phyloP scores from a whole-genome alignment of 2,329 filamentous ascomycete genomes.

The Anthostomella pinea region DNA sequence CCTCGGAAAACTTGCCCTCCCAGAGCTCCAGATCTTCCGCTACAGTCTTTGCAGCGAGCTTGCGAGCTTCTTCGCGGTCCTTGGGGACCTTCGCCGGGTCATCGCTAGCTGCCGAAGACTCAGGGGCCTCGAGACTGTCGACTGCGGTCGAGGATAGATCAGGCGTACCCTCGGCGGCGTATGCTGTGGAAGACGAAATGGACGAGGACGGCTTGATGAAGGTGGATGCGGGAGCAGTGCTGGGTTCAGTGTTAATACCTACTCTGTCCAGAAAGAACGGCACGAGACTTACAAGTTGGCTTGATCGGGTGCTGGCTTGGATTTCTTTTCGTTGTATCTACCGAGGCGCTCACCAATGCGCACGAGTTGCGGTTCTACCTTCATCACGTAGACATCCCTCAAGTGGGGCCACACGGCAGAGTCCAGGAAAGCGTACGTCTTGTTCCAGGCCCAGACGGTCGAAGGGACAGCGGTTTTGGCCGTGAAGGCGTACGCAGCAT shows the following conservation, averaged over 20 bases:
- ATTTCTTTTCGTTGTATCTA: conserved; percentile 57
- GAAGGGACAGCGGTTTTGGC: conserved; percentile 70
- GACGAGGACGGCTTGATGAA: conserved; percentile 36
- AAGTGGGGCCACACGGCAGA: conserved; percentile 78
- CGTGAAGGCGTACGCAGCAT: conserved; percentile 63
- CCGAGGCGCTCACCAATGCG: conserved; percentile 89
- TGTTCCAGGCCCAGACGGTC: conserved; percentile 66
- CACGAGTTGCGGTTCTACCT: conserved; percentile 91
- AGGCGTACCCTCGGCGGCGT: conserved; percentile 19
- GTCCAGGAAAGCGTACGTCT: conserved; percentile 68
- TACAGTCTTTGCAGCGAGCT: conserved; percentile 64
- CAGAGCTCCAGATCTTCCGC: conserved; percentile 76
- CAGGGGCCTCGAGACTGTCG: conserved; percentile 18
- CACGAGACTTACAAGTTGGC: conserved; percentile 27
- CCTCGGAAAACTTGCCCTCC: conserved; percentile 84
- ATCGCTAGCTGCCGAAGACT: conserved; percentile 16
- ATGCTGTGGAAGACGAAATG: conserved; percentile 26
- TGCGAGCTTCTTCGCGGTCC: conserved; percentile 52
- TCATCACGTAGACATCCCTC: conserved; percentile 78
- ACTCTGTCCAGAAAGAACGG: neutral
- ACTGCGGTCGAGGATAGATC: conserved; percentile 15
- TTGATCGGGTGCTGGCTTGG: conserved; percentile 35
- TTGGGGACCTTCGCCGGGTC: conserved; percentile 33
- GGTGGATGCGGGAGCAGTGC: conserved; percentile 32
- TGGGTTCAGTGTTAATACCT: conserved; percentile 18